These are phyloP conservation scores for Malassezia yamatoensis DNA, from an alignment of 1,284 basidiomycete species.

Conservation along the genomic window DNA sequence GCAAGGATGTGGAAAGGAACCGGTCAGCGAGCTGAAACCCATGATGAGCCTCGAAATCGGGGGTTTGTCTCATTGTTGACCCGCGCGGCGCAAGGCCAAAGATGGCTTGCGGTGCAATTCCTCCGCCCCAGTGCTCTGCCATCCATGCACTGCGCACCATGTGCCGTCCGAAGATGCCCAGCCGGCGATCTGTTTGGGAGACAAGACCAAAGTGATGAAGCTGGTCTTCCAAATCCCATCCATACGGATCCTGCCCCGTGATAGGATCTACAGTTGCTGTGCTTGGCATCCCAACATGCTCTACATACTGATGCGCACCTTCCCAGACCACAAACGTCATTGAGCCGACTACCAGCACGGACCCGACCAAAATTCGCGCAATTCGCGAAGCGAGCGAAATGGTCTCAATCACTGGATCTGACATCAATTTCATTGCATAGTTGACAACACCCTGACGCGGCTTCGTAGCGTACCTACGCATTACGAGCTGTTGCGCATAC, in stretches of 20 bases:
- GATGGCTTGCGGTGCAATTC: constrained; percentile 31
- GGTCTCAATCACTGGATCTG: constrained; percentile 33
- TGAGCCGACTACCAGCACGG: constrained; percentile 23
- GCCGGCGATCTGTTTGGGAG: constrained; percentile 29
- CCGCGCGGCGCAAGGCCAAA: constrained; percentile 20
- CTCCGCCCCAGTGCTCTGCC: constrained; percentile 37
- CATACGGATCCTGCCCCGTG: neutral
- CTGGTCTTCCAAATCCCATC: neutral
- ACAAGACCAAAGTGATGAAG: neutral
- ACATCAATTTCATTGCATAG: constrained; percentile 6
- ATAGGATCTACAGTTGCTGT: neutral
- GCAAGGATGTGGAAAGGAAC: constrained; percentile 27
- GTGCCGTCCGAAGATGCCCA: constrained; percentile 39
- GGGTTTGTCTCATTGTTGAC: constrained; percentile 12
- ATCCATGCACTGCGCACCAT: constrained; percentile 42
- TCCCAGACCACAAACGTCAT: constrained; percentile 31
- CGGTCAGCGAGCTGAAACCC: constrained; percentile 29
- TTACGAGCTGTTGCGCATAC: neutral
- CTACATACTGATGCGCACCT: constrained; percentile 40
- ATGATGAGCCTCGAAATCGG: constrained; percentile 13
- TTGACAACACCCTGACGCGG: neutral
- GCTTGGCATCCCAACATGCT: constrained; percentile 29
- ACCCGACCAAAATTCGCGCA: constrained; percentile 36
- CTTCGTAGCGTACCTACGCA: neutral
- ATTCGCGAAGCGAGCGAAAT: constrained; percentile 34